Evolutionary conservation across 129 eudicot species (phyloP), one percentile per base, ranked within the genome.

Genomic region (Tagetes erecta): DNA sequence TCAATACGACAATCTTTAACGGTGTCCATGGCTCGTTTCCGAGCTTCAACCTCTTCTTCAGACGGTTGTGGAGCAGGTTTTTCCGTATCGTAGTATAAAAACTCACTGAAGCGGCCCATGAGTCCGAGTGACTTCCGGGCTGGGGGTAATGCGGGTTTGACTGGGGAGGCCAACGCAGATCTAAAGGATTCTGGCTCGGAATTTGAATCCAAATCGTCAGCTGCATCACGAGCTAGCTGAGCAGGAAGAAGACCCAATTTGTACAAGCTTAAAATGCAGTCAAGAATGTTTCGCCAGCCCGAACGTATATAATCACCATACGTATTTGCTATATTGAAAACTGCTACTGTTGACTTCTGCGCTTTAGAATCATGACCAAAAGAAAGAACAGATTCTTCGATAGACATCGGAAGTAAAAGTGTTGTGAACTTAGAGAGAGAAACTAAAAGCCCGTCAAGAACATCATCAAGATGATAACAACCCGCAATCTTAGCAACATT

Each of bases 241-340:
- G 91, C 82, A 3, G 96, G 94, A 75, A 90, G 86, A 84, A 90
- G 94, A 45, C 96, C 96, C 41, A 84, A 67, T 78, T 82, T 85
- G 80, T 90, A 91, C 83, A 90, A 80, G 55, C 94, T 87, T 72
- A 90, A 53, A 72, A 87, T 80, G 83, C 96, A 90, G 41, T 90
- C 96, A 33, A 87, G 78, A 52, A 90, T 84, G 80, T 90, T 84
- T 62, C 85, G 85, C 97, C 97, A 90, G 27, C 97, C 97, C 0
- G 94, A 76, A n/a, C 87, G 97, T 47, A 90, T 82, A 46, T 85
- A 80, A 57, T 90, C 97, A 33, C 97, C 90, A 30, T 87, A 87
- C 35, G 55, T 68, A 79, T 87, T 90, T 52, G 94, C 94, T 30
- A 90, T 84, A 6, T 85, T 83, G 77, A 90, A 90, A 72, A 90